These are phyloP conservation scores for Spongiforma sp. DNA, from an alignment of 1,284 basidiomycete species.

Conservation along the genomic window DNA sequence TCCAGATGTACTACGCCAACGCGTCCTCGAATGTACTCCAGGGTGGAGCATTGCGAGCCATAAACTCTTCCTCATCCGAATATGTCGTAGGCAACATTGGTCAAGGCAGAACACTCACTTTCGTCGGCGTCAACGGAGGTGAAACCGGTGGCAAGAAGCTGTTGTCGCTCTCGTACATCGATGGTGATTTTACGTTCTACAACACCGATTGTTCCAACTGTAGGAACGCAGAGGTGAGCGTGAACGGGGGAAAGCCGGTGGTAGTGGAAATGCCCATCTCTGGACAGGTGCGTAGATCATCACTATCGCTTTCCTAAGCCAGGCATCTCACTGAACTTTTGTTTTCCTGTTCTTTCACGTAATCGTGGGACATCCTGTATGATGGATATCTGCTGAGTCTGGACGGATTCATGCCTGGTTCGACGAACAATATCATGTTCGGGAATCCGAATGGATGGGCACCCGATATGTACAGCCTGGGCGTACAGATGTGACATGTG, in stretches of 20 bases:
- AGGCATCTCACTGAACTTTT: too few species aligned
- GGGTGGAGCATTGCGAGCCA: slow-evolving; percentile 6
- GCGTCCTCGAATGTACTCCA: slow-evolving; percentile 9
- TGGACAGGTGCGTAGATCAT: slow-evolving; percentile 19
- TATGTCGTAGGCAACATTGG: slow-evolving; percentile 9
- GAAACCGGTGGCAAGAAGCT: slow-evolving; percentile 9
- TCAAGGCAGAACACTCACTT: slow-evolving; percentile 8
- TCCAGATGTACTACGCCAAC: slow-evolving; percentile 7
- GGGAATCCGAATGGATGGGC: slow-evolving; percentile 11
- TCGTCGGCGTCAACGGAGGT: slow-evolving; percentile 15
- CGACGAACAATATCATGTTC: slow-evolving; percentile 10
- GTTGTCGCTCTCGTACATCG: slow-evolving; percentile 12
- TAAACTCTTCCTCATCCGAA: slow-evolving; percentile 2
- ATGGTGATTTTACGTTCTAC: slow-evolving; percentile 13
- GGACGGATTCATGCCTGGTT: slow-evolving; percentile 13
- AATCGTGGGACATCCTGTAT: slow-evolving; percentile 14
- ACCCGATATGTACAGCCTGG: slow-evolving; percentile 14
- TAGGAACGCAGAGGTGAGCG: slow-evolving; percentile 9
- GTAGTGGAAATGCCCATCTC: slow-evolving; percentile 16
- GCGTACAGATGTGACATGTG: slow-evolving; percentile 3
- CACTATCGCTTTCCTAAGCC: too few species aligned
- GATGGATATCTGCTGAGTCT: slow-evolving; percentile 10
- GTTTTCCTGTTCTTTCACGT: not conserved
- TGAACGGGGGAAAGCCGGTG: slow-evolving; percentile 3
- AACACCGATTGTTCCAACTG: slow-evolving; percentile 19